phyloP scores from a whole-genome alignment of 2,329 filamentous ascomycete species.

The Zymoseptoria tritici region DNA sequence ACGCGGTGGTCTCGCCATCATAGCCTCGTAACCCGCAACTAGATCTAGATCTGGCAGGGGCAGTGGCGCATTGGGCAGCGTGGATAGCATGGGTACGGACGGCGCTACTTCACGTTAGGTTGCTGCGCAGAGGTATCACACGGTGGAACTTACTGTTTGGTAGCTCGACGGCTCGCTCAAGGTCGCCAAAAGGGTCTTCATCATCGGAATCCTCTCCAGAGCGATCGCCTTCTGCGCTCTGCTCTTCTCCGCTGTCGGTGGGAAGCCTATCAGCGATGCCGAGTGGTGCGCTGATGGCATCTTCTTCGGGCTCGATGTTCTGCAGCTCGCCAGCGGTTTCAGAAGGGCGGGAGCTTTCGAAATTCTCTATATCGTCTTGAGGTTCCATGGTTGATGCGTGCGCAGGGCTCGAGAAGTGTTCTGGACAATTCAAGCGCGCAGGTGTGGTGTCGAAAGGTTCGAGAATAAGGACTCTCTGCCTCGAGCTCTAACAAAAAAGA shows the following conservation, averaged over 20 bases:
- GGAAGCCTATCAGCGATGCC: neutral
- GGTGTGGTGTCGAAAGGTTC: neutral
- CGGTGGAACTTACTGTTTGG: neutral
- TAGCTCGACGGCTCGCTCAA: neutral
- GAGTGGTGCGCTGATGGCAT: neutral
- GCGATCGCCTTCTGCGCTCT: neutral
- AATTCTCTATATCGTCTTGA: neutral
- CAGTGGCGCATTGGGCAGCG: neutral
- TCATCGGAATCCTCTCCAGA: neutral
- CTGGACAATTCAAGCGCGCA: neutral
- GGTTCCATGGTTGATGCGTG: neutral
- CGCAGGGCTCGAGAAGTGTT: neutral
- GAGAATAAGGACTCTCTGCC: neutral
- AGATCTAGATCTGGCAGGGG: neutral
- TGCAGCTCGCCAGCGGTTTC: neutral
- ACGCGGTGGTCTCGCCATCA: neutral
- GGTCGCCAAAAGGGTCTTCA: neutral
- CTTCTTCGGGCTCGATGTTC: neutral
- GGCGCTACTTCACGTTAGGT: neutral
- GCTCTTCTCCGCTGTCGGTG: neutral
- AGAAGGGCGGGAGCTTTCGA: neutral
- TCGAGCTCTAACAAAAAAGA: neutral
- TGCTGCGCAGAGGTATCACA: neutral
- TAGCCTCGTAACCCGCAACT: neutral
- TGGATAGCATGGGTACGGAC: neutral